Evolutionary conservation across 2,329 filamentous ascomycete genomes (phyloP), one percentile per base, ranked within the genome.

Genomic region (Arachnomyces sp.): DNA sequence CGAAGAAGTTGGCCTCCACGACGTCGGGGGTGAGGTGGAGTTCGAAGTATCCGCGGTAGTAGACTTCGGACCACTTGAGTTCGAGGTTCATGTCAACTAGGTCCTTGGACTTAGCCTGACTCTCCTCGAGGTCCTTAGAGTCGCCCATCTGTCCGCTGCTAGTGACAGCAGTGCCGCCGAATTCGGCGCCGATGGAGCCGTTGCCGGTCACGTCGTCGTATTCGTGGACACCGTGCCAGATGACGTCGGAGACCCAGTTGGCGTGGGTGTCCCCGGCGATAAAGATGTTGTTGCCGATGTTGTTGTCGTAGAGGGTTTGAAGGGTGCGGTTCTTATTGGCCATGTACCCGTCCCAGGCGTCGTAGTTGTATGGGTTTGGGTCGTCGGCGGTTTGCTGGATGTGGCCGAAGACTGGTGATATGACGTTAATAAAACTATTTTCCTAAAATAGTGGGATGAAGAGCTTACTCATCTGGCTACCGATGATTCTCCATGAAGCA

Each of bases 31-130:
- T 67, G 40, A 84, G 65, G 35, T 73, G 70, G 31, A 86, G 64
- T 53, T 82, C 73, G 49, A 78, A 85, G 62, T 87, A 87, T 1
- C 82, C 83, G 13, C 82, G 71, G 58, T 85, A 87, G 57, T 82
- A 86, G 6, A 79, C 58, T 42, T 86, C 82, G 49, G 81, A 76
- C 82, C 81, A 87, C 52, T 83, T 78, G 34, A 87, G 65, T 57
- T 82, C 79, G 1, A 66, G 61, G 57, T 84, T 86, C 15, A 68
- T 60, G 32, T 54, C 54, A 46, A 69, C 64, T 28, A 73, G 61
- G 48, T 54, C 57, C 50, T 66, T 48, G 2, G 68, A 67, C 42
- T 60, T 58, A 36, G 65, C 63, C 46, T 78, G 71, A 2, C 76
- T 75, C 1, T 58, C 56, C 0, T 61, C 61, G 34, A 79, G 66